phyloP scores from a whole-genome alignment of 345 rosid species.

The Mangifera indica region DNA sequence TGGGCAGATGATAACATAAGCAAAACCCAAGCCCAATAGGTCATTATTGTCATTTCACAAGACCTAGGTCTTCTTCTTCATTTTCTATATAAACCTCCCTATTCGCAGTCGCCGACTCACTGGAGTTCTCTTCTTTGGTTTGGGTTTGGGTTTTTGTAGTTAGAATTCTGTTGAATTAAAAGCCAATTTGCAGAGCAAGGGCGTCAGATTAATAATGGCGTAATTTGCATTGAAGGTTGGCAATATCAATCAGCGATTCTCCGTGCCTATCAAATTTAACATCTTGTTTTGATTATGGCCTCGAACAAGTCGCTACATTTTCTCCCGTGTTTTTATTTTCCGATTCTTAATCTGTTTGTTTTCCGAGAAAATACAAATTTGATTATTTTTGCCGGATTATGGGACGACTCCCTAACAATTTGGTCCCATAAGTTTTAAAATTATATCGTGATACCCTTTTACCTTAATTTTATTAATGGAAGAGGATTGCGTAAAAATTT shows the following conservation, averaged over 20 bases:
- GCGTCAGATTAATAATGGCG: constrained; percentile 48
- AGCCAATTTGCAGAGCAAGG: constrained; percentile 82
- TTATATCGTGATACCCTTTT: too few relatives aligned
- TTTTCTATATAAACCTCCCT: not conserved
- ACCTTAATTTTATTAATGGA: too few relatives aligned
- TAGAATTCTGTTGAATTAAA: not conserved
- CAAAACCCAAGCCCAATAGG: not conserved
- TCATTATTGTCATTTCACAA: not conserved
- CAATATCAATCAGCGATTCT: constrained; percentile 54
- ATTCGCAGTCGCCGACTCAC: accelerated
- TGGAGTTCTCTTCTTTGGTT: too few relatives aligned
- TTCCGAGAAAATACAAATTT: too few relatives aligned
- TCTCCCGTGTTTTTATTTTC: not conserved
- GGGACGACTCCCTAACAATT: too few relatives aligned
- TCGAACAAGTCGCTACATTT: constrained; percentile 64
- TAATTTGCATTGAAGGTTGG: constrained; percentile 78
- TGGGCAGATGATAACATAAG: too few relatives aligned
- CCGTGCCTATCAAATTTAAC: constrained; percentile 60
- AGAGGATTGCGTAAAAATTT: too few relatives aligned
- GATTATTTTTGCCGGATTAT: too few relatives aligned
- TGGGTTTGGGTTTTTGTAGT: not conserved
- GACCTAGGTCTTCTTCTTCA: constrained; percentile 6
- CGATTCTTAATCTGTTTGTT: not conserved
- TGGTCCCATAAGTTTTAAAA: too few relatives aligned
- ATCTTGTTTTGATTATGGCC: too few relatives aligned